Evolutionary conservation across 164 flowering plant species (phyloP).

Genomic region (Brasenia schreberi): DNA sequence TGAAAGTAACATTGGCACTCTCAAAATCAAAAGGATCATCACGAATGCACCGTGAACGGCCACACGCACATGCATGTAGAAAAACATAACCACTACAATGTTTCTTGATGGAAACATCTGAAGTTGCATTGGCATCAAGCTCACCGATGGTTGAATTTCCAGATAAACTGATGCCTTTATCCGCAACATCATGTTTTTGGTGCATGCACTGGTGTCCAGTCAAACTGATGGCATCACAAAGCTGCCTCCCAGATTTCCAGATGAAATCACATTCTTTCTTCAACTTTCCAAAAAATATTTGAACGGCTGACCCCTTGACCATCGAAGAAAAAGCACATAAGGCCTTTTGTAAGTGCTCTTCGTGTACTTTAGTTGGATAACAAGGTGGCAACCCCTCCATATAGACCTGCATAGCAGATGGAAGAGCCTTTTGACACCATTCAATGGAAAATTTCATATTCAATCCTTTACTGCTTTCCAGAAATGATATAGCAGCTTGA

Average conservation of each 20-base stretch:
- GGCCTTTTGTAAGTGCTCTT: slow-evolving; percentile 56
- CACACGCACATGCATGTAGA: slow-evolving; percentile 97
- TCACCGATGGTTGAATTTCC: background rate
- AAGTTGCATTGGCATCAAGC: background rate
- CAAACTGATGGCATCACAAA: slow-evolving; percentile 89
- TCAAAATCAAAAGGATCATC: slow-evolving; percentile 87
- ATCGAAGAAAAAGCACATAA: slow-evolving; percentile 49
- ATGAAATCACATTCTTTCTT: slow-evolving; percentile 67
- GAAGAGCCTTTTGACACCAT: slow-evolving; percentile 79
- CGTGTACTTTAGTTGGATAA: slow-evolving; percentile 67
- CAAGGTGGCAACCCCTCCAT: slow-evolving; percentile 63
- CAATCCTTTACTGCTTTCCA: slow-evolving; percentile 55
- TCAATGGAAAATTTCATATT: slow-evolving; percentile 56
- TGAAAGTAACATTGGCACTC: slow-evolving; percentile 48
- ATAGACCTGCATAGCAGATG: slow-evolving; percentile 69
- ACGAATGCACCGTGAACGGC: slow-evolving; percentile 57
- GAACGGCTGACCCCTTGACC: slow-evolving; percentile 83
- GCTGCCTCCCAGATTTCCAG: slow-evolving; percentile 86
- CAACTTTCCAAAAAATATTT: slow-evolving; percentile 35
- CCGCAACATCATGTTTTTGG: slow-evolving; percentile 43
- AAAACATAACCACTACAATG: slow-evolving; percentile 87
- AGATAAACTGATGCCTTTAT: slow-evolving; percentile 4
- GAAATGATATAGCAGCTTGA: slow-evolving; percentile 39
- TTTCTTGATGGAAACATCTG: slow-evolving; percentile 23
- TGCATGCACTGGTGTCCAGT: slow-evolving; percentile 93